Conservation (phyloP, 2,329 filamentous ascomycete genomes). For the Lecanicillium sp. region DNA sequence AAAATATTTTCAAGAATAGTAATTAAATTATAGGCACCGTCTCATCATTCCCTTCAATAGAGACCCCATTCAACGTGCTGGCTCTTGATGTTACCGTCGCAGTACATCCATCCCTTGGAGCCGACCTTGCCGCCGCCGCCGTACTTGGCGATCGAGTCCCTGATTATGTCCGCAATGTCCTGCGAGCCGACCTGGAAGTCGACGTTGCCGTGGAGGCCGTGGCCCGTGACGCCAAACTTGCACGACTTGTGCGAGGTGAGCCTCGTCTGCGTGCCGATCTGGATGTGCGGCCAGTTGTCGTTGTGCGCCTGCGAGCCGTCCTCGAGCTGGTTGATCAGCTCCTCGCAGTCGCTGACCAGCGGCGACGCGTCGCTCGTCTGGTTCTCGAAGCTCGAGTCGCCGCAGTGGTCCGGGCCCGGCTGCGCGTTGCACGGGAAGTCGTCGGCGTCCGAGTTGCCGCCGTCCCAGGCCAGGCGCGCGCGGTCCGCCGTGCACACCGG, state of each 20-base stretch:
- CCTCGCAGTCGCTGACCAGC: conserved; percentile 26
- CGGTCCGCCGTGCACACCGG: conserved; percentile 4
- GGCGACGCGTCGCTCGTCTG: conserved; percentile 30
- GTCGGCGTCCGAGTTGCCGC: conserved; percentile 11
- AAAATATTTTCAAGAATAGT: no score
- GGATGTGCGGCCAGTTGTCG: not conserved
- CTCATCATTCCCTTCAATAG: no score
- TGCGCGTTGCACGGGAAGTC: conserved; percentile 31
- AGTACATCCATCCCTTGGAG: conserved; percentile 28
- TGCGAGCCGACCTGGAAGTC: conserved; percentile 29
- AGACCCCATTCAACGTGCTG: conserved; percentile 22
- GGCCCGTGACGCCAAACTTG: conserved; percentile 27
- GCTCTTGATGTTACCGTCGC: conserved; percentile 21
- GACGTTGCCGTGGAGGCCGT: conserved; percentile 21
- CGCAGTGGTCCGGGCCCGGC: conserved; percentile 22
- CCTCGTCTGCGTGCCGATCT: conserved; percentile 18
- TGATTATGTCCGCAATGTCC: conserved; percentile 32
- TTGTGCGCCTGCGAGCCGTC: conserved; percentile 16
- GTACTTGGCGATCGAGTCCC: conserved; percentile 24
- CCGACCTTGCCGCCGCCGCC: conserved; percentile 26
- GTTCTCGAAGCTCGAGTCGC: conserved; percentile 27
- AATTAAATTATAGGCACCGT: no score
- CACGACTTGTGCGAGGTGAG: conserved; percentile 25
- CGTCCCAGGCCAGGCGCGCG: not conserved
- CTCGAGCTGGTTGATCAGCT: conserved; percentile 29